phyloP scores from a whole-genome alignment of 2,329 filamentous ascomycete species.

The Xylogone sp. region DNA sequence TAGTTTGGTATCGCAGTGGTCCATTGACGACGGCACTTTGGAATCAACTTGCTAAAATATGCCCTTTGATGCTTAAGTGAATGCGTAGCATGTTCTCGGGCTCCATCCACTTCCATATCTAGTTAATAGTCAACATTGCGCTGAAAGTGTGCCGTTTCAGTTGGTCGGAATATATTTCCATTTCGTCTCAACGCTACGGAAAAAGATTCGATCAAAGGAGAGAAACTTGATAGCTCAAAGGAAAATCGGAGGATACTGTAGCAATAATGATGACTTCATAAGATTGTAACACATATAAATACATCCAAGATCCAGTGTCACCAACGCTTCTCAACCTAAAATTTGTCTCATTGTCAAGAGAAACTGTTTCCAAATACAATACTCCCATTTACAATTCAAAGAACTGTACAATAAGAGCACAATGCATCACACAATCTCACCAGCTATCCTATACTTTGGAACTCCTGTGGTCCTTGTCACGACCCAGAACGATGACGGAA shows the following conservation, averaged over 20 bases:
- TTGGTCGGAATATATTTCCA: not conserved
- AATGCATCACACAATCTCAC: conserved; percentile 24
- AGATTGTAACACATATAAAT: not conserved
- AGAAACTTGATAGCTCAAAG: not conserved
- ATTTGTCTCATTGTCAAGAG: not conserved
- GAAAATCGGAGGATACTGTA: not conserved
- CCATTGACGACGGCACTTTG: not conserved
- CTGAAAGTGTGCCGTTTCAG: not conserved
- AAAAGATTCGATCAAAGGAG: not conserved
- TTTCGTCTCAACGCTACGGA: not conserved
- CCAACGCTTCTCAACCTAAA: not conserved
- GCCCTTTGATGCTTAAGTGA: not conserved
- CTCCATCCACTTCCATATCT: not conserved
- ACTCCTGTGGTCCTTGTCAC: conserved; percentile 36
- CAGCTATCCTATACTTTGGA: conserved; percentile 36
- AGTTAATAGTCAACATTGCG: not conserved
- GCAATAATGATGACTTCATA: not conserved
- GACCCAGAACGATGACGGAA: conserved; percentile 35
- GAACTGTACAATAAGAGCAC: not conserved
- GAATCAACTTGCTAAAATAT: not conserved
- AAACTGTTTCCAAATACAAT: not conserved
- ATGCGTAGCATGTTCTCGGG: not conserved
- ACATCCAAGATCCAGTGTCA: not conserved
- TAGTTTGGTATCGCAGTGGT: not conserved
- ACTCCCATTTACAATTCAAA: not conserved